phyloP scores from a whole-genome alignment of 257 asterid genomes.

The Agastache rugosa region DNA sequence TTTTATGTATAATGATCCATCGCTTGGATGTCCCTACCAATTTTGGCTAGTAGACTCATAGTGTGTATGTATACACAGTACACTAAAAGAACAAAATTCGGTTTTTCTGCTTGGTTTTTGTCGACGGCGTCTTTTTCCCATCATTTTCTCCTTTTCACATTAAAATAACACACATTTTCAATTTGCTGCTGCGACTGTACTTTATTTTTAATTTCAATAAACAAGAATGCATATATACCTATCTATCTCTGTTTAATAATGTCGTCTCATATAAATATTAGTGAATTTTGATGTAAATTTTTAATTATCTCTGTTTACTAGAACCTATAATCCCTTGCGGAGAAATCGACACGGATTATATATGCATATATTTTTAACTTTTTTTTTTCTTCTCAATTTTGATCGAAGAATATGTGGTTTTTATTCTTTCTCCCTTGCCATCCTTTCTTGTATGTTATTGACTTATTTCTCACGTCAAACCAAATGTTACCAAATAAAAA shows the following conservation, averaged over 20 bases:
- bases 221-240: background rate
- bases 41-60: no score
- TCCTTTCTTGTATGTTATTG: background rate
- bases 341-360: background rate
- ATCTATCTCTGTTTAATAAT: background rate
- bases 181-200: no score
- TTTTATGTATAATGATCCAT: no score
- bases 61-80: background rate
- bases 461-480: slow-evolving; percentile 11
- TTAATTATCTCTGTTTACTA: no score
- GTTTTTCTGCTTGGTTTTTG: background rate
- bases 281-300: background rate
- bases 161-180: background rate
- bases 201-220: background rate
- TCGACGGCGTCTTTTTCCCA: background rate
- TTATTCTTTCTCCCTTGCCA: background rate
- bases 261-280: background rate
- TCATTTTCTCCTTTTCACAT: slow-evolving; percentile 1
- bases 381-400: background rate
- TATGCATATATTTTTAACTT: no score
- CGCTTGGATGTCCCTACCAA: no score
- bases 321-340: background rate
- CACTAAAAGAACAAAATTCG: background rate
- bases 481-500: slow-evolving; percentile 10
- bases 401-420: background rate